These are phyloP conservation scores for Vigna nakashimae DNA, from an alignment of 306 rosid species.

Conservation along the genomic window DNA sequence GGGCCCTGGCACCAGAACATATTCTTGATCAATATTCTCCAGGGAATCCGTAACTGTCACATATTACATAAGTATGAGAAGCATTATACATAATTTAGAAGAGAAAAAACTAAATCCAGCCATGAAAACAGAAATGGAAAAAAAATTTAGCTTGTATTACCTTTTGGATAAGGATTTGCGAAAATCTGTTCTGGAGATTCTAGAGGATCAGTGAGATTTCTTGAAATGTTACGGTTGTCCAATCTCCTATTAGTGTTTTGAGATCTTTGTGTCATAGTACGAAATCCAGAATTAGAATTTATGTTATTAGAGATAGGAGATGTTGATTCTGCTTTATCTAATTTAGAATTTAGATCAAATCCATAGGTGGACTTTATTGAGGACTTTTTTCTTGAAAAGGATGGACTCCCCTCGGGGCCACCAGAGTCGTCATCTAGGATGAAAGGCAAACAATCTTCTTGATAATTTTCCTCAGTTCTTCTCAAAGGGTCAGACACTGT, in stretches of 20 bases:
- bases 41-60: conserved; percentile 73
- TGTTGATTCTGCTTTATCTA: conserved; percentile 59
- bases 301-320: conserved; percentile 50
- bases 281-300: conserved; percentile 54
- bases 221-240: conserved; percentile 58
- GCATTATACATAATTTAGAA: conserved; percentile 15
- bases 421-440: conserved; percentile 83
- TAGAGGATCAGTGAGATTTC: conserved; percentile 54
- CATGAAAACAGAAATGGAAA: conserved; percentile 34
- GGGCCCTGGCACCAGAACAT: conserved; percentile 92
- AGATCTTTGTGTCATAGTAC: conserved; percentile 53
- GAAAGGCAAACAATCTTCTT: conserved; percentile 91
- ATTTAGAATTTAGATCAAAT: conserved; percentile 68
- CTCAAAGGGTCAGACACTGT: conserved; percentile 58
- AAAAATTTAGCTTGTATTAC: conserved; percentile 49
- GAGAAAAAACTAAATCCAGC: conserved; percentile 11
- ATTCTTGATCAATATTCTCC: conserved; percentile 92
- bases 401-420: conserved; percentile 82
- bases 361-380: conserved; percentile 82
- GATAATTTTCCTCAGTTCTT: conserved; percentile 69
- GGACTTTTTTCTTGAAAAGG: conserved; percentile 64
- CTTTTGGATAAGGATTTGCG: conserved; percentile 59
- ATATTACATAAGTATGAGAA: conserved; percentile 45
- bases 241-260: conserved; percentile 54
- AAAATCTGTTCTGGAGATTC: conserved; percentile 56